Evolutionary conservation across 768 basidiomycete species (phyloP), one percentile per base, ranked within the genome.

Genomic region (Mycena chlorophos): DNA sequence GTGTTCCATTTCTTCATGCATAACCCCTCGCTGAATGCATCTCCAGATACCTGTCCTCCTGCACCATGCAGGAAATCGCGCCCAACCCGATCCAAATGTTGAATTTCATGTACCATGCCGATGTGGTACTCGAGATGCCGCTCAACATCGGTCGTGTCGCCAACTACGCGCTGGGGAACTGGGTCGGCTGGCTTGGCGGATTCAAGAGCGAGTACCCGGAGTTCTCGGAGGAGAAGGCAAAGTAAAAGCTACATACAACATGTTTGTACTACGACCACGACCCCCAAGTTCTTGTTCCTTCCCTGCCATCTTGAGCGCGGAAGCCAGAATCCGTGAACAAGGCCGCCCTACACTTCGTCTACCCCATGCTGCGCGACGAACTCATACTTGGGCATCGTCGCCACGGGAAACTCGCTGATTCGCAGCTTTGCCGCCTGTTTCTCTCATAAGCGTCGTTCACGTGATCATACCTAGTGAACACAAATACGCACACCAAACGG

Each of bases 401-500:
- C 72, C 26, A 73, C 70, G 17, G 75, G 76, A 68, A 77, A 75
- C 63, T 77, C 74, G 52, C 72, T 70, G 25, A 78, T 76, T 8
- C 75, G 68, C 52, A 76, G 62, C 53, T 77, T 76, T 3, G 73
- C 71, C 2, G 69, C 65, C 74, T 75, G 54, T 16, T 39, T 47
- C 31, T 37, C 16, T 16, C 22, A 38, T 51, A 17, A 55, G 45
- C 39, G 10, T 58, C 46, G 20, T 38, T 5, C n/a, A 1, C 25
- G 6, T 29, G 28, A 27, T 19, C 38, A 26, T n/a, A 49, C 17
- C 27, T 25, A 14, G 13, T n/a, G n/a, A n/a, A n/a, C 6, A 46
- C 10, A 22, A 22, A 46, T 23, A 69, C 80, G 67, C 60, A 82
- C 80, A 46, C 81, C 80, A 60, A 71, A 79, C 2, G 81, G 81